Conservation (phyloP, 352 stramenopile genomes). For the Blastocystis sp. region DNA sequence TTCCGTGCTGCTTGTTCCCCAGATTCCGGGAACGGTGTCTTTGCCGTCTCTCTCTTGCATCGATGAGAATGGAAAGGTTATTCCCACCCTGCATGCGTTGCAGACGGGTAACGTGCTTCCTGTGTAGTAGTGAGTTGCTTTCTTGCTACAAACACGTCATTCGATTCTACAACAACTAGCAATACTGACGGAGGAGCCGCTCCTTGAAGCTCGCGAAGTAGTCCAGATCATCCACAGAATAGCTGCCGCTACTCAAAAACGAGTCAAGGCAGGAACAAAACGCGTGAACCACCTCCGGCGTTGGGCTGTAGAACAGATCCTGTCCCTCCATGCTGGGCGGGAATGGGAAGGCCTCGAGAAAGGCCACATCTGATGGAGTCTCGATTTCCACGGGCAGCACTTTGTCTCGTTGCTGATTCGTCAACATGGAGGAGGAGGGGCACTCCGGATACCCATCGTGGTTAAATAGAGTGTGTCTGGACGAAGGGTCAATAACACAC, state of each 20-base stretch:
- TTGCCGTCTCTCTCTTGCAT: not conserved
- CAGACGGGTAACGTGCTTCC: not conserved
- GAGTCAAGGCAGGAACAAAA: not conserved
- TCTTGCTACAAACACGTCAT: conserved; percentile 19
- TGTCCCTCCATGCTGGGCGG: not conserved
- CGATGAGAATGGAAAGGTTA: not conserved
- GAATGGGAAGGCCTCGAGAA: not conserved
- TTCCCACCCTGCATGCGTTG: not conserved
- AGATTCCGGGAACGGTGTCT: not conserved
- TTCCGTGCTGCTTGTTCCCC: not conserved
- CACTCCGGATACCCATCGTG: not conserved
- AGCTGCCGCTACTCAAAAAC: no score
- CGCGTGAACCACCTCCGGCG: not conserved
- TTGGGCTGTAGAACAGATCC: not conserved
- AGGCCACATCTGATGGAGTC: no score
- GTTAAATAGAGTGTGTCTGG: not conserved
- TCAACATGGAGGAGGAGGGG: not conserved
- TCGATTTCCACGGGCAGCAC: no score
- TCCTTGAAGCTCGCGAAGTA: no score
- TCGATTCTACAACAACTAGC: no score
- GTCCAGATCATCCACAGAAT: no score
- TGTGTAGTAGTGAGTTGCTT: not conserved
- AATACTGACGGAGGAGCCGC: no score
- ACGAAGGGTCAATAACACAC: not conserved
- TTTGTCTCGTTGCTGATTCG: no score